These are phyloP conservation scores for Choricystis sp. DNA, from an alignment of 139 green algal species.

Conservation along the genomic window DNA sequence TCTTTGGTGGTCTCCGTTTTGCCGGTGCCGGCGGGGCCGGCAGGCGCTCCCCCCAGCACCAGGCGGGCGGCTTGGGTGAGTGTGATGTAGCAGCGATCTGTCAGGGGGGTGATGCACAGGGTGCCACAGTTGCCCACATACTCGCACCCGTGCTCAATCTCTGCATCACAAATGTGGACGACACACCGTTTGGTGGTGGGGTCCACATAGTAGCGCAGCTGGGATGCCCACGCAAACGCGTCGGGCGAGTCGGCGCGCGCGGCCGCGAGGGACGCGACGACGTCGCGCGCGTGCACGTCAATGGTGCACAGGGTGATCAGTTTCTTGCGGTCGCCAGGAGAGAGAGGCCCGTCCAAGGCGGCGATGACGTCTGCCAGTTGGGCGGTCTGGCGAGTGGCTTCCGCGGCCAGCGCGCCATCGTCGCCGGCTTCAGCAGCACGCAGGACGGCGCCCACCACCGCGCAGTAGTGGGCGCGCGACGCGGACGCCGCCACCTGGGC, in stretches of 20 bases:
- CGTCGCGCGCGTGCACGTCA: constrained; percentile 82
- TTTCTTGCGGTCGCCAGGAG: constrained; percentile 70
- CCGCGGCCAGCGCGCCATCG: neutral
- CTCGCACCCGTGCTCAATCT: constrained; percentile 78
- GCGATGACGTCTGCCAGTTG: constrained; percentile 70
- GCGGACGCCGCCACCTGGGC: neutral
- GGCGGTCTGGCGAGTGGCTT: constrained; percentile 30
- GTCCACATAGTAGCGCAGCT: constrained; percentile 71
- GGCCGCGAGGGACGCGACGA: constrained; percentile 68
- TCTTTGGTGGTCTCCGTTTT: constrained; percentile 90
- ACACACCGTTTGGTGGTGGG: constrained; percentile 56
- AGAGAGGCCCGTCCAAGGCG: constrained; percentile 69
- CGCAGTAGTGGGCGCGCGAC: neutral
- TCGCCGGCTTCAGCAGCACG: neutral
- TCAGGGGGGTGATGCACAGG: constrained; percentile 90
- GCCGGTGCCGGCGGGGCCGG: constrained; percentile 68
- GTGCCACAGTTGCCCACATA: constrained; percentile 86
- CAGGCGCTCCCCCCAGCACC: constrained; percentile 70
- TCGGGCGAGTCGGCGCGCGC: constrained; percentile 57
- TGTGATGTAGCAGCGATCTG: constrained; percentile 91
- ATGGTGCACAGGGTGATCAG: constrained; percentile 90
- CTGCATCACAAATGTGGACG: constrained; percentile 81
- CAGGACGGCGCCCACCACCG: neutral
- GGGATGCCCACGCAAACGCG: constrained; percentile 82
- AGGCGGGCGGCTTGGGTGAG: constrained; percentile 79